Evolutionary conservation across 129 eudicot genomes (phyloP), one percentile per base, ranked within the genome.

Genomic region (Calendula officinalis): DNA sequence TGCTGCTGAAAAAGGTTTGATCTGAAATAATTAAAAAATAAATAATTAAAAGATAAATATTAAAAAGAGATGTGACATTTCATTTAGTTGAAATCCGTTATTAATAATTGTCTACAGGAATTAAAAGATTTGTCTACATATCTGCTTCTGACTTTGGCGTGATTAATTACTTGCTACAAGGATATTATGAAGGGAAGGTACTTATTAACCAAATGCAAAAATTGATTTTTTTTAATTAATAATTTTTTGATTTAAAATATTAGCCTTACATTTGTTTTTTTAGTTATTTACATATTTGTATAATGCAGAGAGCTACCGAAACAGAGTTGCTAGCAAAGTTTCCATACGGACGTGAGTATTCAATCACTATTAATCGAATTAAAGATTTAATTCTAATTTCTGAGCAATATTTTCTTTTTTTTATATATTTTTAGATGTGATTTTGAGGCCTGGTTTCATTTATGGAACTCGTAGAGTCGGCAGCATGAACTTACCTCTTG

Each of bases 121-220:
- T 91, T 30, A 91, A 85, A 70, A 85, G 98, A 68, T 91, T 84
- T 47, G 96, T 83, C 16, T 91, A 91, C 73, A 78, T 91, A 71
- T 91, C 98, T 76, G 98, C 98, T 75, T 86, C 96, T 5, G 98
- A 91, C 75, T 91, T 78, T 66, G 98, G 98, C 8, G 56, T 85
- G 49, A 74, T 79, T 38, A 91, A 91, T 79, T 91, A 91, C 78
- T 60, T 85, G 74, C 82, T 91, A 38, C 88, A 78, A 79, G 98
- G 98, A 54, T 91, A 91, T 74, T 91, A 87, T 41, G 94, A 84
- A 5, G 98, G 98, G 46, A 91, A 91, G 98, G 98, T 91, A 85
- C 33, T 16, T 35, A 42, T 54, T 36, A 7, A 62, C 45, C 46
- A 40, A 60, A 30, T 60, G 13, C 54, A 49, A 39, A 38, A 41